Percentiles rank a stretch among this genome's conserved stretches.
phyloP scores from a whole-genome alignment of 148 eudicot species.

The Salicornia ramosissima region DNA sequence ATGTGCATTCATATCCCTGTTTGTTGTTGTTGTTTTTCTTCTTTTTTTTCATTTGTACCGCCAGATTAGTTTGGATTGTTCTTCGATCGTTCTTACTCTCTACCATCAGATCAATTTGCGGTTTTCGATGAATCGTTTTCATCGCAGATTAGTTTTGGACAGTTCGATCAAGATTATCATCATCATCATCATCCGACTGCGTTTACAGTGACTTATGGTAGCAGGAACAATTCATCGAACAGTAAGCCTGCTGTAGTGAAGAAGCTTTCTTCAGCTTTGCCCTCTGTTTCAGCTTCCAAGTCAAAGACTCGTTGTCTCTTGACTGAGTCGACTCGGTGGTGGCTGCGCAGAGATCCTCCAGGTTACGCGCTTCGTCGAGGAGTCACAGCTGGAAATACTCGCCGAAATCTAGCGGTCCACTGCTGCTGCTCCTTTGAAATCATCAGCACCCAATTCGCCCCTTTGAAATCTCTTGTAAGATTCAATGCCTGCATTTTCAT shows the following conservation, averaged over 20 bases:
- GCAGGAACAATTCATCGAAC: slow-evolving; percentile 22
- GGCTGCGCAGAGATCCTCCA: too few relatives aligned
- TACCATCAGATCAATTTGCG: slow-evolving; percentile 14
- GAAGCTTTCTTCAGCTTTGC: slow-evolving; percentile 16
- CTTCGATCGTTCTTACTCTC: slow-evolving; percentile 29
- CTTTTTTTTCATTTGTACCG: too few relatives aligned
- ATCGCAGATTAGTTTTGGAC: slow-evolving; percentile 59
- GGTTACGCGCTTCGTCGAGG: too few relatives aligned
- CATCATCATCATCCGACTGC: slow-evolving; percentile 4
- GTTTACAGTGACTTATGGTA: slow-evolving; percentile 48
- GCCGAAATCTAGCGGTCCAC: too few relatives aligned
- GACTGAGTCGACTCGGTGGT: too few relatives aligned
- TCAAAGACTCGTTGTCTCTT: too few relatives aligned
- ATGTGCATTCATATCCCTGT: too few relatives aligned
- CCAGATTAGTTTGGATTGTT: too few relatives aligned
- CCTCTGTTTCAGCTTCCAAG: too few relatives aligned
- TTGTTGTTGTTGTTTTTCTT: too few relatives aligned
- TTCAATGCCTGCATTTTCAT: slow-evolving; percentile 32
- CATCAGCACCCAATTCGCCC: slow-evolving; percentile 57
- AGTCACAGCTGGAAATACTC: too few relatives aligned
- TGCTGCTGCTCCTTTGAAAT: too few relatives aligned
- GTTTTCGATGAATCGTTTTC: slow-evolving; percentile 24
- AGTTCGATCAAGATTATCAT: slow-evolving; percentile 20
- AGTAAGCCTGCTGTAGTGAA: slow-evolving; percentile 22
- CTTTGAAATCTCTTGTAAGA: slow-evolving; percentile 49